A percentile compares a stretch with the other conserved stretches of the same genome.
Conservation (phyloP, 306 rosid species). For the Nissolia schottii region DNA sequence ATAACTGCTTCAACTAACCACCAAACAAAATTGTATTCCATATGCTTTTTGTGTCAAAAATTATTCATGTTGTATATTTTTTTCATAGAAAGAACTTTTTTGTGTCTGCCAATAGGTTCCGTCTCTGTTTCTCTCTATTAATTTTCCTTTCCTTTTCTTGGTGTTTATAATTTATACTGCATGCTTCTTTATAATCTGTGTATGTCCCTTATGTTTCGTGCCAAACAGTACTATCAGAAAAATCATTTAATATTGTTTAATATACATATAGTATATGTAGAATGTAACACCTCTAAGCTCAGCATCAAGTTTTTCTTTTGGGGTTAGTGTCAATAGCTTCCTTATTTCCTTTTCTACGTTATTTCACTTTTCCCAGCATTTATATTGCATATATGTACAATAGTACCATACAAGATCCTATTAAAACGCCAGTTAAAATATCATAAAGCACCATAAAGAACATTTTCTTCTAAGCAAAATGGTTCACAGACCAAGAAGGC, state of each 20-base stretch:
- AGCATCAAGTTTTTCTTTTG: not conserved
- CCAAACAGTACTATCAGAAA: too few relatives aligned
- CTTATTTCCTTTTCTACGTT: not conserved
- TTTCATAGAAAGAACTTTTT: too few relatives aligned
- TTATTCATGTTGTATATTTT: too few relatives aligned
- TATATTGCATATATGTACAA: not conserved
- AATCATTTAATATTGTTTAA: not conserved
- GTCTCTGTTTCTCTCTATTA: too few relatives aligned
- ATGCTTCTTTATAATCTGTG: too few relatives aligned
- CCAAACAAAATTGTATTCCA: not conserved
- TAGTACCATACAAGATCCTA: not conserved
- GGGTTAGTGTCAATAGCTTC: not conserved
- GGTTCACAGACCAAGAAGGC: constrained; percentile 80
- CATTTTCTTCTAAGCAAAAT: constrained; percentile 3
- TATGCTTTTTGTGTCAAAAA: not conserved
- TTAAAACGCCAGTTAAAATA: not conserved
- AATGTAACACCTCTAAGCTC: not conserved
- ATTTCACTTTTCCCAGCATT: not conserved
- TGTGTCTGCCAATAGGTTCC: too few relatives aligned
- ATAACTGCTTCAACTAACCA: not conserved
- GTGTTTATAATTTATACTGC: too few relatives aligned
- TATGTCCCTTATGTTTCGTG: too few relatives aligned
- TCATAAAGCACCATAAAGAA: not conserved
- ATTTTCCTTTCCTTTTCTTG: too few relatives aligned
- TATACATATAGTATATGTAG: not conserved